Percentiles rank a stretch among this genome's conserved stretches.
phyloP scores from a whole-genome alignment of 768 basidiomycete genomes.

The Sarcomyxa edulis region DNA sequence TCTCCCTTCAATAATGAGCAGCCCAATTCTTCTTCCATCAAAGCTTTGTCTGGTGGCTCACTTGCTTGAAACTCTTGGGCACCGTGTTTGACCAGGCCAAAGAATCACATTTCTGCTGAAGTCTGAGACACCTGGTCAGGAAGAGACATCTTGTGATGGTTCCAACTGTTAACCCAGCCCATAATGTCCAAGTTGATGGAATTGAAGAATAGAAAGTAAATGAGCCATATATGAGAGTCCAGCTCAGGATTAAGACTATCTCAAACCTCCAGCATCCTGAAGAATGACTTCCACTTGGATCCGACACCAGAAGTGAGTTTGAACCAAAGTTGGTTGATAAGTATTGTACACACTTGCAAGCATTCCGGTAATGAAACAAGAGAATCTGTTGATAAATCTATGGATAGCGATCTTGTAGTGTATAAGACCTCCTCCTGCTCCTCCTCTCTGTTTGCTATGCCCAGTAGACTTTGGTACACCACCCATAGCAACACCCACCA shows the following conservation, averaged over 20 bases:
- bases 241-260: constrained; percentile 12
- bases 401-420: constrained; percentile 25
- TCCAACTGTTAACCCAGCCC: constrained; percentile 20
- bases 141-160: constrained; percentile 14
- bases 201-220: constrained; percentile 18
- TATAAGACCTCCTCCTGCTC: constrained; percentile 28
- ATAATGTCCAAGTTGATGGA: constrained; percentile 13
- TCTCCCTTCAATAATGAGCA: too few species aligned
- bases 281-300: constrained; percentile 23
- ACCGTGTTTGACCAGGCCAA: constrained; percentile 15
- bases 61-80: constrained; percentile 11
- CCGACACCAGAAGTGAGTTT: constrained; percentile 19
- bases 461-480: too few species aligned
- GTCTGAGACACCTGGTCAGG: constrained; percentile 1
- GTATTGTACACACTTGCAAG: constrained; percentile 19
- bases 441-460: too few species aligned
- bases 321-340: constrained; percentile 20
- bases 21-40: too few species aligned
- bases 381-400: constrained; percentile 32
- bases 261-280: constrained; percentile 15
- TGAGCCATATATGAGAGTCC: constrained; percentile 19
- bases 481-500: too few species aligned
- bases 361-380: constrained; percentile 24
- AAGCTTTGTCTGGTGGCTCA: too few species aligned
- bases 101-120: constrained; percentile 15